phyloP scores from a whole-genome alignment of 169 alveolate genomes.

The Cryptosporidium tyzzeri region DNA sequence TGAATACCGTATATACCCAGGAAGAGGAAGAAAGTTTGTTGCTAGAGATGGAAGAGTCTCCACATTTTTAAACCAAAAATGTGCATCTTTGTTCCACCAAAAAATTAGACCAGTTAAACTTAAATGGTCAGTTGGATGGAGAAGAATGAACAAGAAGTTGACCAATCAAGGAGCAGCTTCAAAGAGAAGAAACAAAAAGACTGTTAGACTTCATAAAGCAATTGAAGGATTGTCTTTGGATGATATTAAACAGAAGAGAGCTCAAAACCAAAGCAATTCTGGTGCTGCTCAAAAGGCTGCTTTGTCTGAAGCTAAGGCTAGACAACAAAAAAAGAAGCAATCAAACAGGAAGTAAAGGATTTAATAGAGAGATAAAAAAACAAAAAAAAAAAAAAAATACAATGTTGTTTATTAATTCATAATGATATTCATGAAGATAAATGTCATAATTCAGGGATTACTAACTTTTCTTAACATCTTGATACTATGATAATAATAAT shows the following conservation, averaged over 20 bases:
- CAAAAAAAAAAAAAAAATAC: too few species aligned
- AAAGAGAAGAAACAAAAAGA: conserved; percentile 82
- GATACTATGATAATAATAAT: not conserved
- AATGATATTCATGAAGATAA: not conserved
- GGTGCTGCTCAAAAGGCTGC: conserved; percentile 76
- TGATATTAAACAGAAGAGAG: conserved; percentile 90
- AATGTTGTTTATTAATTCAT: not conserved
- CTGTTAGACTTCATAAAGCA: conserved; percentile 94
- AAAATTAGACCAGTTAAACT: conserved; percentile 95
- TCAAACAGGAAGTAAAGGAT: conserved; percentile 1
- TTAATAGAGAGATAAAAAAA: not conserved
- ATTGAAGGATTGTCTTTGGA: conserved; percentile 96
- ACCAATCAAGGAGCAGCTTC: conserved; percentile 71
- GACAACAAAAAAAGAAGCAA: conserved; percentile 64
- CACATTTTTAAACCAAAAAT: conserved; percentile 90
- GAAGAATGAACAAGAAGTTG: conserved; percentile 96
- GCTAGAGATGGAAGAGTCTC: conserved; percentile 97
- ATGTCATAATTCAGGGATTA: not conserved
- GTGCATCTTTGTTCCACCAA: conserved; percentile 92
- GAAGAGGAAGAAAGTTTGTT: conserved; percentile 95
- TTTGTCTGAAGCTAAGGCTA: conserved; percentile 72
- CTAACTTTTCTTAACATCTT: not conserved
- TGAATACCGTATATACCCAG: conserved; percentile 98
- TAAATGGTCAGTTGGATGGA: conserved; percentile 97
- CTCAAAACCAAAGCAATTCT: conserved; percentile 82